Conservation (phyloP, 495 filamentous ascomycete species). For the Aspergillus ostianus region DNA sequence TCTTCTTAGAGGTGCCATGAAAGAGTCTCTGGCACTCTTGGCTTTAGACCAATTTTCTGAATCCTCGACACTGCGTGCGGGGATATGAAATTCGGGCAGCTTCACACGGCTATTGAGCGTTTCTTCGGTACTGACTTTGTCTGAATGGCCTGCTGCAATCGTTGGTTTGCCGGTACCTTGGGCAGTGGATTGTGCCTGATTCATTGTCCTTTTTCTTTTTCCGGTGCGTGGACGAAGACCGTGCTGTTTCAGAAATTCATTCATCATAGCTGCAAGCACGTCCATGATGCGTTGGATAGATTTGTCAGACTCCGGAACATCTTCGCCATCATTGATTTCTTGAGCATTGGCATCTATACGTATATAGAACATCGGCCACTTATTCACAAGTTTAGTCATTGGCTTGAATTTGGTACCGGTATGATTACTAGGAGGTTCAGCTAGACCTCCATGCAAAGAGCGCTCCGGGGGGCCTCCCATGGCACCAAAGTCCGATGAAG, state of each 20-base stretch:
- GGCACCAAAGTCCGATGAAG: conserved; percentile 73
- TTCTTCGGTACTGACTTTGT: conserved; percentile 24
- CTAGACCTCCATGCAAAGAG: background rate
- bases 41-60: conserved; percentile 68
- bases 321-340: conserved; percentile 20
- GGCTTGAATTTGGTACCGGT: conserved; percentile 38
- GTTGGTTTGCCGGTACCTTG: conserved; percentile 3
- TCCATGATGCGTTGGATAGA: conserved; percentile 54
- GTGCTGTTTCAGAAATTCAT: conserved; percentile 67
- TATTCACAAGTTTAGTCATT: conserved; percentile 65
- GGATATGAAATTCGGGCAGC: conserved; percentile 33
- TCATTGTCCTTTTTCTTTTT: conserved; percentile 17
- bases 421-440: background rate
- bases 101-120: conserved; percentile 27
- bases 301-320: conserved; percentile 40
- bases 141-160: background rate
- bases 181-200: background rate
- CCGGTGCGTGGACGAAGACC: conserved; percentile 53
- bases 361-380: conserved; percentile 90
- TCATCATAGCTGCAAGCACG: conserved; percentile 60
- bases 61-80: conserved; percentile 16
- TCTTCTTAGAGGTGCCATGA: background rate
- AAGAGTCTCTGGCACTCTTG: conserved; percentile 53
- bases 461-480: conserved; percentile 37
- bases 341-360: conserved; percentile 49